Evolutionary conservation across 1,284 basidiomycete genomes (phyloP).

Genomic region (Porogramme epimiltina): DNA sequence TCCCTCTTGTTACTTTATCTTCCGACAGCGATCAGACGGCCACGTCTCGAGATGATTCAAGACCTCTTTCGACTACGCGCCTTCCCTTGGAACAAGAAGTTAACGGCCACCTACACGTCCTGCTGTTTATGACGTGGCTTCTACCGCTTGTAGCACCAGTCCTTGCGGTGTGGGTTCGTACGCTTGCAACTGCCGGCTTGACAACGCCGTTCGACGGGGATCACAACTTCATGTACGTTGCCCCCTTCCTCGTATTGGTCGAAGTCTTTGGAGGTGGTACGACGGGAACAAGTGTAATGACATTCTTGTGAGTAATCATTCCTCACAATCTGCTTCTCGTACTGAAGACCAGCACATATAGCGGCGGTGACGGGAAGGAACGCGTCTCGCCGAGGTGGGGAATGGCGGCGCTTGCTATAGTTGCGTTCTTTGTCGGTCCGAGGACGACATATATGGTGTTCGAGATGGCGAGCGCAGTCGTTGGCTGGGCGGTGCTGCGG

Average conservation of each 20-base stretch:
- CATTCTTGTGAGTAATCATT: slow-evolving; percentile 9
- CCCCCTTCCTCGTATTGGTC: slow-evolving; percentile 67
- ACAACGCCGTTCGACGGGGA: slow-evolving; percentile 78
- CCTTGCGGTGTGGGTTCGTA: slow-evolving; percentile 89
- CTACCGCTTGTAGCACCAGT: slow-evolving; percentile 82
- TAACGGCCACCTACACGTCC: slow-evolving; percentile 59
- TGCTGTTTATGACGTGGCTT: slow-evolving; percentile 83
- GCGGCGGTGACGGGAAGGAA: neutral
- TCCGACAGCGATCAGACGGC: neutral
- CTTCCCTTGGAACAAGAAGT: slow-evolving; percentile 19
- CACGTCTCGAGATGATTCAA: neutral
- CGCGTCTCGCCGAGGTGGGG: slow-evolving; percentile 22
- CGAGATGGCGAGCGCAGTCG: slow-evolving; percentile 38
- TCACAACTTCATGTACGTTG: slow-evolving; percentile 69
- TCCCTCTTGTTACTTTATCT: slow-evolving; percentile 20
- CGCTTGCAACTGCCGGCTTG: slow-evolving; percentile 72
- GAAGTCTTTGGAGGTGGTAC: slow-evolving; percentile 41
- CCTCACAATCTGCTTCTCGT: neutral
- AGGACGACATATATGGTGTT: slow-evolving; percentile 63
- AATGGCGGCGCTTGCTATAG: slow-evolving; percentile 47
- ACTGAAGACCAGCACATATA: slow-evolving; percentile 2
- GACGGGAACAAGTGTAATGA: slow-evolving; percentile 13
- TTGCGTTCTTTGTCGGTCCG: slow-evolving; percentile 62
- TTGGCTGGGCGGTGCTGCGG: slow-evolving; percentile 26
- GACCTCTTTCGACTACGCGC: neutral